Evolutionary conservation across 2,329 filamentous ascomycete species (phyloP).

Genomic region (Lojkania enalia): DNA sequence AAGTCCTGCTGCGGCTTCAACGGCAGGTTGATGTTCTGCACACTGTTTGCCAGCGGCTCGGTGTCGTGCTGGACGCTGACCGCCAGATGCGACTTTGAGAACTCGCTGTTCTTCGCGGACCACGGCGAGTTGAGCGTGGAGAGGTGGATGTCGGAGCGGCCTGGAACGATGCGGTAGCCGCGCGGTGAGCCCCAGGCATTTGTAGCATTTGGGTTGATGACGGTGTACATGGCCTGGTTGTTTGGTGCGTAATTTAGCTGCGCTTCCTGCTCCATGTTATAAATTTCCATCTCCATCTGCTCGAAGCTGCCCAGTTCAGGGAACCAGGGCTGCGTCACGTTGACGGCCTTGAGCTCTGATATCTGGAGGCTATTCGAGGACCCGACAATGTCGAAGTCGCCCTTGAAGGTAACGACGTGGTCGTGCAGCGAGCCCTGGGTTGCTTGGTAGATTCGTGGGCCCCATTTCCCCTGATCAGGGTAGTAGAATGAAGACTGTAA

Average conservation of each 20-base stretch:
- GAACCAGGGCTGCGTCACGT: slow-evolving; percentile 35
- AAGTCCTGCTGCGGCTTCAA: slow-evolving; percentile 54
- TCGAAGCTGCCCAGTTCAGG: slow-evolving; percentile 38
- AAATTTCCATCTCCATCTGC: slow-evolving; percentile 36
- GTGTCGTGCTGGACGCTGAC: slow-evolving; percentile 52
- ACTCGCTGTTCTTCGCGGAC: slow-evolving; percentile 38
- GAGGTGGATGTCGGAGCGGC: slow-evolving; percentile 35
- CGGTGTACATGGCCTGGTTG: slow-evolving; percentile 53
- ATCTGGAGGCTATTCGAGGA: slow-evolving; percentile 41
- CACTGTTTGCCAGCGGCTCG: slow-evolving; percentile 45
- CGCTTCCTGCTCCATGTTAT: slow-evolving; percentile 46
- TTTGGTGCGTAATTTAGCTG: slow-evolving; percentile 53
- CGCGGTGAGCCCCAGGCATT: slow-evolving; percentile 57
- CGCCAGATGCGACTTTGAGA: slow-evolving; percentile 45
- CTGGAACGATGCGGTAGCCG: slow-evolving; percentile 53
- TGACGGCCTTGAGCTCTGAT: slow-evolving; percentile 30
- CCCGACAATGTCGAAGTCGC: slow-evolving; percentile 45
- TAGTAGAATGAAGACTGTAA: slow-evolving; percentile 39
- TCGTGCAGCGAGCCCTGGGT: slow-evolving; percentile 43
- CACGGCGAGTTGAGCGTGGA: slow-evolving; percentile 44
- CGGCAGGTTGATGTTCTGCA: slow-evolving; percentile 43
- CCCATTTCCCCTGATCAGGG: slow-evolving; percentile 39
- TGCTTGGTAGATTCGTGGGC: slow-evolving; percentile 44
- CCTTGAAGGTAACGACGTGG: slow-evolving; percentile 49
- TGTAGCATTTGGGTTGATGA: slow-evolving; percentile 56